A percentile compares a stretch with the other conserved stretches of the same genome.
Evolutionary conservation across 2,329 filamentous ascomycete species (phyloP).

Genomic region (Apiospora koreana): DNA sequence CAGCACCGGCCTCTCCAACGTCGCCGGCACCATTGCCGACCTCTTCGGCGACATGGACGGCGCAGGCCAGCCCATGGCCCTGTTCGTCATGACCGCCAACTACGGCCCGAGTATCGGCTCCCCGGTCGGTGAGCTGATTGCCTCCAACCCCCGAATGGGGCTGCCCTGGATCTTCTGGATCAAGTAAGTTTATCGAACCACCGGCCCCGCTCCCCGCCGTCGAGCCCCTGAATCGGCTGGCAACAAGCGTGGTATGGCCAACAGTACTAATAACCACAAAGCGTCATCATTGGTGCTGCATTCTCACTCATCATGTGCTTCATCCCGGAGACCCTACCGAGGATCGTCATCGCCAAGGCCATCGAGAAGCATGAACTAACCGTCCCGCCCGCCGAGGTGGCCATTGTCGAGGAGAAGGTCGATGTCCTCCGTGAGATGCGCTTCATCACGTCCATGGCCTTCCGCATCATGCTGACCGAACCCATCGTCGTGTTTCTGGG

Average conservation of each 20-base stretch:
- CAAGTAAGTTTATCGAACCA: conserved; percentile 29
- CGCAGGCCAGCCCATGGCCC: conserved; percentile 43
- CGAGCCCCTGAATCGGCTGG: neutral
- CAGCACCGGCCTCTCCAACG: conserved; percentile 37
- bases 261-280: conserved; percentile 11
- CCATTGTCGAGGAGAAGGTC: conserved; percentile 33
- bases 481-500: conserved; percentile 41
- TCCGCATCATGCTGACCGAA: conserved; percentile 43
- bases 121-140: conserved; percentile 41
- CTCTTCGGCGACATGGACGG: conserved; percentile 38
- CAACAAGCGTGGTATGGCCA: neutral
- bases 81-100: conserved; percentile 42
- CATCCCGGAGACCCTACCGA: conserved; percentile 41
- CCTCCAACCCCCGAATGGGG: conserved; percentile 35
- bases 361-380: conserved; percentile 29
- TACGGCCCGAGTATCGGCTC: conserved; percentile 40
- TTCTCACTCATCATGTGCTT: conserved; percentile 37
- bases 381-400: conserved; percentile 31
- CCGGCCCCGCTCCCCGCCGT: neutral
- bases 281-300: conserved; percentile 38
- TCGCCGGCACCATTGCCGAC: conserved; percentile 36
- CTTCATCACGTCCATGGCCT: conserved; percentile 43
- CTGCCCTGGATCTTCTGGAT: conserved; percentile 43
- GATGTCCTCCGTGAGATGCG: conserved; percentile 38
- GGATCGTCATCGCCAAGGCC: conserved; percentile 37